Evolutionary conservation across 441 rosid genomes (phyloP).

Genomic region (Codiaeum variegatum): DNA sequence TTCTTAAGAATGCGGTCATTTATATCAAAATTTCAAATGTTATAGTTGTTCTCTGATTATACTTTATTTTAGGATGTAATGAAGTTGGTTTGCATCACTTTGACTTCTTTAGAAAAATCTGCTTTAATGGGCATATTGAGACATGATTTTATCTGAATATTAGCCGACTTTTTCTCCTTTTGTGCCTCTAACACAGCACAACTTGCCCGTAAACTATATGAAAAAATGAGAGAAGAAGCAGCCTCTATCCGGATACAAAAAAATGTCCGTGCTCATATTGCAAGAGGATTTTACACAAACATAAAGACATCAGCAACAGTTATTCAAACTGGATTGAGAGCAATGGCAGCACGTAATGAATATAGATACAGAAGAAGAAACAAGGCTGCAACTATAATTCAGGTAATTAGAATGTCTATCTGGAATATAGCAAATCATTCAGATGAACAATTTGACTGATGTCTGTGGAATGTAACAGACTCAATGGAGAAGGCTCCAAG

Average conservation of each 20-base stretch:
- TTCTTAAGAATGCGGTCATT: not conserved
- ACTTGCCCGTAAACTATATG: slow-evolving; percentile 57
- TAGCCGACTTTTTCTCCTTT: not conserved
- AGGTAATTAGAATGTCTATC: slow-evolving; percentile 36
- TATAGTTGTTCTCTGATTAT: not conserved
- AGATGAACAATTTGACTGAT: slow-evolving; percentile 8
- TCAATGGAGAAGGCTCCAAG: slow-evolving; percentile 48
- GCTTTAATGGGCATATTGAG: not conserved
- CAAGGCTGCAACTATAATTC: slow-evolving; percentile 52
- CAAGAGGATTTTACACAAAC: slow-evolving; percentile 37
- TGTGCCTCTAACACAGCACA: slow-evolving; percentile 35
- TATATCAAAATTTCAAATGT: not conserved
- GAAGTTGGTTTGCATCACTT: not conserved
- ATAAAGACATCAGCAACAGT: slow-evolving; percentile 35
- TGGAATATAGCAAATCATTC: not conserved
- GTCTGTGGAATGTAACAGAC: slow-evolving; percentile 32
- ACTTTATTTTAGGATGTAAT: not conserved
- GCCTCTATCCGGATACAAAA: slow-evolving; percentile 53
- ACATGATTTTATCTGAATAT: not conserved
- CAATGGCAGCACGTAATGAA: slow-evolving; percentile 53
- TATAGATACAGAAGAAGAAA: slow-evolving; percentile 52
- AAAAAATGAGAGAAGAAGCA: slow-evolving; percentile 50
- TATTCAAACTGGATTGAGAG: slow-evolving; percentile 55
- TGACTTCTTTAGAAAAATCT: not conserved
- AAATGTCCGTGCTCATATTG: slow-evolving; percentile 37